These are phyloP conservation scores for Bifiguratus adelaidae DNA, from an alignment of 192 early-diverging fungal species.

Conservation along the genomic window DNA sequence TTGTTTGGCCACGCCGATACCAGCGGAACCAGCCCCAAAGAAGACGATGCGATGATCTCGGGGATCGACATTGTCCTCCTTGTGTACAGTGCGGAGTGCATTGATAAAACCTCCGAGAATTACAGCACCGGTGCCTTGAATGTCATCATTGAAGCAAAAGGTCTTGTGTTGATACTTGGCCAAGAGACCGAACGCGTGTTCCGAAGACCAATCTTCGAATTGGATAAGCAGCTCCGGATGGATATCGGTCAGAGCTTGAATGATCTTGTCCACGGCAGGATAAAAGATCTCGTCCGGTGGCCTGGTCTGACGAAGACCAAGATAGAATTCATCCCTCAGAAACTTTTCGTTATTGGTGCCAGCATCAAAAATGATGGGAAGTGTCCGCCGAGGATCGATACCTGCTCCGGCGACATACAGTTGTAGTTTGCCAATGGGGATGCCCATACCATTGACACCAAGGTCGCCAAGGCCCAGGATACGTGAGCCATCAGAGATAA, in stretches of 20 bases:
- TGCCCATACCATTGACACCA: conserved; percentile 93
- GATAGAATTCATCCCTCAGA: conserved; percentile 81
- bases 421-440: conserved; percentile 91
- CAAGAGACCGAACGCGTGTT: conserved; percentile 80
- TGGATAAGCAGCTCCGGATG: conserved; percentile 85
- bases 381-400: conserved; percentile 72
- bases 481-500: conserved; percentile 90
- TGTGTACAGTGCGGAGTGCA: conserved; percentile 50
- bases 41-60: conserved; percentile 82
- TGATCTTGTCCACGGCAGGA: conserved; percentile 72
- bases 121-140: conserved; percentile 90
- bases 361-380: conserved; percentile 88
- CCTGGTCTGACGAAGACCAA: conserved; percentile 56
- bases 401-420: conserved; percentile 82
- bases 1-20: conserved; percentile 90
- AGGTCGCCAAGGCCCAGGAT: conserved; percentile 93
- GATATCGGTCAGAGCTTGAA: conserved; percentile 49
- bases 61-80: conserved; percentile 49
- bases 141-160: conserved; percentile 93
- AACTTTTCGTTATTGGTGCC: conserved; percentile 81
- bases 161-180: conserved; percentile 64
- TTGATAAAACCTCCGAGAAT: conserved; percentile 90
- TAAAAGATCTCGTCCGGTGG: conserved; percentile 43
- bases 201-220: conserved; percentile 94
- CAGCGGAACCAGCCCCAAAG: conserved; percentile 90